Base-by-base conservation (phyloP, 1,284 basidiomycete genomes). In the Austropuccinia psidii region DNA sequence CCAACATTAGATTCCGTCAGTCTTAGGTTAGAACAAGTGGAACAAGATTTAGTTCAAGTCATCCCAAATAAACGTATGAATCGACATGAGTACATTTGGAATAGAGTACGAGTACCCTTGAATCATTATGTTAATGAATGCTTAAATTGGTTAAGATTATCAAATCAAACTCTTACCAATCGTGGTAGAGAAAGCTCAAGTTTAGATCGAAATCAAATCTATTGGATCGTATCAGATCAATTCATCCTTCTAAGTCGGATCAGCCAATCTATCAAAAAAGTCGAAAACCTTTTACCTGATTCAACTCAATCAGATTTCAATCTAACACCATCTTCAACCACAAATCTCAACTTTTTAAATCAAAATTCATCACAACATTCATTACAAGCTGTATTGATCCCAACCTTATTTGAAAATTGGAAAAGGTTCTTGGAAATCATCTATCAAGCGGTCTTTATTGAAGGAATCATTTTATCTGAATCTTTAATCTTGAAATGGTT, bases 401-500 rank as follows among this genome's bases (percentile, higher is more conserved):
- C 67, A n/a, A 47, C 54, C 33, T 24, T 69, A 27, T 60, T 69
- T n/a, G 54, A 69, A 27, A 60, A 57, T 35, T 69, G 67, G 67
- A 57, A 55, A 31, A 24, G 21, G 21, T 69, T 69, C 33, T 58
- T 69, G 24, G 67, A 69, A 43, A 47, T 43, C 7, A 57, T 69
- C 27, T 54, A 69, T 27, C 54, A 60, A n/a, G 21, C 60, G 6
- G 60, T 60, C 55, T 69, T 60, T 27, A 27, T 49, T 21, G 55
- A 69, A 29, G 52, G 67, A 1, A 69, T 69, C 52, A 69, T 69
- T 43, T 29, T 69, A 27, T 69, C 67, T 39, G 67, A 69, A 45
- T 69, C 67, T n/a, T 60, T 60, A 21, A 69, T 69, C 67, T n/a
- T 45, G 7, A 69, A 69, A 69, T 69, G 67, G 67, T 55, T 69